Evolutionary conservation across 176 grass and related monocot species (phyloP).

Genomic region (Hsuehochloa calcarea): DNA sequence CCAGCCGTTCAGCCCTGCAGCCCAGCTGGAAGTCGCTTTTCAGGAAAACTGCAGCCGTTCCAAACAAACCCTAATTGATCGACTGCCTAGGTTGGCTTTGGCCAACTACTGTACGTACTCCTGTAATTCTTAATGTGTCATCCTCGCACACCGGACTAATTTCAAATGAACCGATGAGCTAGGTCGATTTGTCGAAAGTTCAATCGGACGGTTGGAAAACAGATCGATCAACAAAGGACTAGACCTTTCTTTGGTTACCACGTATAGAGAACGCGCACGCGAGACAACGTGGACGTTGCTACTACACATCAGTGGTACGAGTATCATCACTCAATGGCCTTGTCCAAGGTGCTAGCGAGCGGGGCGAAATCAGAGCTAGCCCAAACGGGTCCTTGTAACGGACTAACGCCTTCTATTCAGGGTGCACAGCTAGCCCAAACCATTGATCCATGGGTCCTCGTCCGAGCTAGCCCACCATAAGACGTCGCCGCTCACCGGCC

Average conservation of each 20-base stretch:
- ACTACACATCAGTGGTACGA: too few species aligned
- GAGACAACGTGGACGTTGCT: not conserved
- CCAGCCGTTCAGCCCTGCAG: too few species aligned
- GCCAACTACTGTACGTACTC: not conserved
- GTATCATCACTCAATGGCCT: not conserved
- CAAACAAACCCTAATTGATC: not conserved
- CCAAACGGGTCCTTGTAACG: not conserved
- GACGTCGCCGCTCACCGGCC: not conserved
- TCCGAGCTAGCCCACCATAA: not conserved
- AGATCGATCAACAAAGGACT: not conserved
- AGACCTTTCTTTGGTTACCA: too few species aligned
- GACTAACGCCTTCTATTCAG: not conserved
- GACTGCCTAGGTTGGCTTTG: not conserved
- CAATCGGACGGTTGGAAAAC: not conserved
- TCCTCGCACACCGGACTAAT: not conserved
- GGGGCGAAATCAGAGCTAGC: too few species aligned
- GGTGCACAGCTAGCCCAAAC: not conserved
- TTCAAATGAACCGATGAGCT: not conserved
- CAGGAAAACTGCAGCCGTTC: too few species aligned
- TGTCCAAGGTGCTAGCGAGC: not conserved
- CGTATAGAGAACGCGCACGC: not conserved
- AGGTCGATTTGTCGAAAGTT: not conserved
- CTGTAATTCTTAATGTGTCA: not conserved
- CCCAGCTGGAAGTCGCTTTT: too few species aligned
- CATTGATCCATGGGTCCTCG: not conserved